Evolutionary conservation across 2,329 filamentous ascomycete species (phyloP), one percentile per base, ranked within the genome.

Genomic region (Tolypocladium tropicale): DNA sequence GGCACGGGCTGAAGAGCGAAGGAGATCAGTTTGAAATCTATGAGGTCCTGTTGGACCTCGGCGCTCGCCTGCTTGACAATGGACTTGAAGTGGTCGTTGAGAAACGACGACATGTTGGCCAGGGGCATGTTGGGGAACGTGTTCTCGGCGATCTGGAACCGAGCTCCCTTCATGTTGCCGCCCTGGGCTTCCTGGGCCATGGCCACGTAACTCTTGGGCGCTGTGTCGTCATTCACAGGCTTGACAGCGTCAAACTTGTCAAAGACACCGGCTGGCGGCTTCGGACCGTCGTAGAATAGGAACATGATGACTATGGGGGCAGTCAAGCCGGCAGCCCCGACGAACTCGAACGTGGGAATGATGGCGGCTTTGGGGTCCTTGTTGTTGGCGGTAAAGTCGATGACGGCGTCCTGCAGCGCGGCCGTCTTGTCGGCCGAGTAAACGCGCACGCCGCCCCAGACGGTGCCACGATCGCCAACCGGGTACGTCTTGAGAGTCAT

Each of bases 221-320:
- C 75, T 53, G 71, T 72, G 21, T 68, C 75, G 62, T 81, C 77
- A 25, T 73, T 63, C 0, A 70, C 58, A 1, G 74, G 72, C 1
- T 67, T 63, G 51, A 81, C 72, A 41, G 71, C 70, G 2, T 77
- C 76, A 65, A 86, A 86, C 56, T 77, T 76, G 56, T 76, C 72
- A 57, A 87, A 86, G 2, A 80, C 74, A 5, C 72, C 77, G 1
- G 70, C 63, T 0, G 83, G 82, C 0, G 76, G 76, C 53, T 69
- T 66, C 0, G 76, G 74, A 1, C 79, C 83, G 65, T 86, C 80
- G 65, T 85, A 86, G 70, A 83, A 85, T 37, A 83, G 64, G 67
- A 85, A 85, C 57, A 86, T 67, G 56, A 82, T 84, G 23, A 78
- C 56, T 58, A 83, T 73, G 2, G 73, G 64, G 4, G 70, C 60